Conservation (phyloP, 306 rosid genomes). For the Quercus suber region DNA sequence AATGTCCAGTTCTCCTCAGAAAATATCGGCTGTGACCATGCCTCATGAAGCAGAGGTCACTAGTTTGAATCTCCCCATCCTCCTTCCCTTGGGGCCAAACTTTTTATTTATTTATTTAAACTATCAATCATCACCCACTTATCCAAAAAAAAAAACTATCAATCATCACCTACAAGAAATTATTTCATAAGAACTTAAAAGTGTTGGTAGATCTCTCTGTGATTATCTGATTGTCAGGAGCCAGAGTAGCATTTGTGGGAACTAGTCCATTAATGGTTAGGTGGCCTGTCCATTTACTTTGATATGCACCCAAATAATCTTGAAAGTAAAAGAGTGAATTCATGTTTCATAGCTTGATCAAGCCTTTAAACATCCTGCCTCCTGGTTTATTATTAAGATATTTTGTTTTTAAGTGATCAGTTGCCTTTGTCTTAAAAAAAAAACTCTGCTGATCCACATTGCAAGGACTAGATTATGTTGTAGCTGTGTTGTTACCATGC, state of each 20-base stretch:
- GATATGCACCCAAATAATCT: background rate
- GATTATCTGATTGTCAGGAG: background rate
- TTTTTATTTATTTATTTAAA: too few species aligned
- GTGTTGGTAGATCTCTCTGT: background rate
- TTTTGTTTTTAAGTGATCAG: background rate
- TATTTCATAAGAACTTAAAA: background rate
- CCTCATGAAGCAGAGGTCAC: too few species aligned
- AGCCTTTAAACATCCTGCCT: background rate
- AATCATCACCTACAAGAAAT: background rate
- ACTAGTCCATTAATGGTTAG: background rate
- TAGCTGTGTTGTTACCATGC: background rate
- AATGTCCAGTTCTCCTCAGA: background rate
- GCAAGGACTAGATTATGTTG: background rate
- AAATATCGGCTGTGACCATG: too few species aligned
- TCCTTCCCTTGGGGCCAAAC: too few species aligned
- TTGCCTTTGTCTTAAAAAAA: background rate
- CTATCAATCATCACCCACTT: too few species aligned
- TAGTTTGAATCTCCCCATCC: too few species aligned
- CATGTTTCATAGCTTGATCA: conserved; percentile 7
- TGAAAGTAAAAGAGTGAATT: background rate
- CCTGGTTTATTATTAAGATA: background rate
- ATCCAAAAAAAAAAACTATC: too few species aligned
- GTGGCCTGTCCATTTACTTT: background rate
- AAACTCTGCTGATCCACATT: background rate
- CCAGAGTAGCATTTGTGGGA: background rate